These are phyloP conservation scores for Trifolium dubium DNA, from an alignment of 306 rosid genomes.

Conservation along the genomic window DNA sequence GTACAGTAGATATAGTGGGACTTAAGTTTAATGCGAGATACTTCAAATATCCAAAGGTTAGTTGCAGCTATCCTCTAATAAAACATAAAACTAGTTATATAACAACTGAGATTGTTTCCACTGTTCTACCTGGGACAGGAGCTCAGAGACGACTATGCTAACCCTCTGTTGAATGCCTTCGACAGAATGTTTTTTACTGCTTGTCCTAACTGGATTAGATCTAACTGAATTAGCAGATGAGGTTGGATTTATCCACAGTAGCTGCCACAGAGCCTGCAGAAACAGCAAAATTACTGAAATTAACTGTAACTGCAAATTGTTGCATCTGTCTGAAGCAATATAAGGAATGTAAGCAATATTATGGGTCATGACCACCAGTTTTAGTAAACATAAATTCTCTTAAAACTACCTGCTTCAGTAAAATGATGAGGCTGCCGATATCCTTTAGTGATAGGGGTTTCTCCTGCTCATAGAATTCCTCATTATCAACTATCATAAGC, in stretches of 20 bases:
- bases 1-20: neutral
- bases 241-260: conserved; percentile 83
- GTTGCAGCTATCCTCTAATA: neutral
- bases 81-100: conserved; percentile 31
- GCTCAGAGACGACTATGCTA: conserved; percentile 84
- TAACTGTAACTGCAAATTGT: conserved; percentile 30
- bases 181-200: conserved; percentile 63
- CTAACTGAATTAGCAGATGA: conserved; percentile 58
- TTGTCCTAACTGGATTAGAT: conserved; percentile 45
- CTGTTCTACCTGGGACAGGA: conserved; percentile 87
- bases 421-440: conserved; percentile 76
- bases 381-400: conserved; percentile 18
- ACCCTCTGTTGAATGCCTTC: conserved; percentile 87
- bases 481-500: conserved; percentile 93
- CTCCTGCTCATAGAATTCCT: conserved; percentile 96
- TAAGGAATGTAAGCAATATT: conserved; percentile 23
- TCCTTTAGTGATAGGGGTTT: conserved; percentile 88
- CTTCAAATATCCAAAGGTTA: neutral
- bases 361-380: neutral
- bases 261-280: conserved; percentile 96
- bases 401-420: conserved; percentile 80
- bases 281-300: conserved; percentile 34
- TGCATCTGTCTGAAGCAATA: conserved; percentile 11
- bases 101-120: conserved; percentile 40
- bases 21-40: neutral